These are phyloP conservation scores for Decorospora gaudefroyi DNA, from an alignment of 2,329 filamentous ascomycete species.

Conservation along the genomic window DNA sequence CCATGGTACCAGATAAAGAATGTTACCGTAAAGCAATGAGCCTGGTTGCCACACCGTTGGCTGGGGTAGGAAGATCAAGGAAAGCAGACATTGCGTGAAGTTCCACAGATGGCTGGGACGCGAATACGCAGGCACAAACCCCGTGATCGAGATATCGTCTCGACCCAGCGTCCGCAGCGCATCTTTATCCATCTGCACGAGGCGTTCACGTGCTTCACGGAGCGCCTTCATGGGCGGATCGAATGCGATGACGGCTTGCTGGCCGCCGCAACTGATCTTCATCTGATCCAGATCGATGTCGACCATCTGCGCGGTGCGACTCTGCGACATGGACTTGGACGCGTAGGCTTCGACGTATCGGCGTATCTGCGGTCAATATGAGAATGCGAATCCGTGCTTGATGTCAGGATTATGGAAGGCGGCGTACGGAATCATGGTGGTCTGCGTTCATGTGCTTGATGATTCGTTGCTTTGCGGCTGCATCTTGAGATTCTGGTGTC, in stretches of 20 bases:
- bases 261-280: constrained; percentile 60
- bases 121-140: constrained; percentile 57
- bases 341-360: constrained; percentile 78
- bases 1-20: constrained; percentile 57
- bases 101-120: constrained; percentile 55
- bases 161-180: constrained; percentile 65
- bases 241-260: constrained; percentile 62
- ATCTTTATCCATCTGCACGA: constrained; percentile 73
- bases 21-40: constrained; percentile 42
- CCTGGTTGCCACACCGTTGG: constrained; percentile 43
- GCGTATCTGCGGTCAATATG: constrained; percentile 54
- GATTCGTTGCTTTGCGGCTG: constrained; percentile 63
- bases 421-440: constrained; percentile 68
- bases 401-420: constrained; percentile 1
- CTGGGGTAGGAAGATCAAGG: constrained; percentile 38
- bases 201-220: constrained; percentile 68
- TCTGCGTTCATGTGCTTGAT: constrained; percentile 86
- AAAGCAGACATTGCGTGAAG: constrained; percentile 53
- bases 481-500: constrained; percentile 48
- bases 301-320: constrained; percentile 63
- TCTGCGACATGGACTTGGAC: constrained; percentile 59
- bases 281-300: constrained; percentile 69
- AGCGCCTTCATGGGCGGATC: constrained; percentile 70
- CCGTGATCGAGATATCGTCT: constrained; percentile 60
- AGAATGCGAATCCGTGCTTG: constrained; percentile 2